phyloP scores from a whole-genome alignment of 371 early-diverging fungal genomes.

The Rhizopus stolonifer region DNA sequence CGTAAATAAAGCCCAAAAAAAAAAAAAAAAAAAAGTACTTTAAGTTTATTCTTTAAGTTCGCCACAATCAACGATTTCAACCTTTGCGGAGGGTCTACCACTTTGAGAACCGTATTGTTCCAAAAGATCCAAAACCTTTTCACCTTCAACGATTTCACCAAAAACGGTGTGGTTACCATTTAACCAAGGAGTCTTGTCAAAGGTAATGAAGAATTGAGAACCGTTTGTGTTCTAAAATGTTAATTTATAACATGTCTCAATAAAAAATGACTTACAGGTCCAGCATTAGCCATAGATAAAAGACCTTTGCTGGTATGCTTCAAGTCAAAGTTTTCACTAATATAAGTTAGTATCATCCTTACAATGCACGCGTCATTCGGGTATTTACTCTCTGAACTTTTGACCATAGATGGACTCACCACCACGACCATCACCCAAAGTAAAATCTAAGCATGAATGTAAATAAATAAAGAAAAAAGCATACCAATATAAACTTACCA shows the following conservation, averaged over 20 bases:
- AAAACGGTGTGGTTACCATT: conserved; percentile 87
- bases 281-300: conserved; percentile 98
- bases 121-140: conserved; percentile 78
- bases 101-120: conserved; percentile 71
- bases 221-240: conserved; percentile 85
- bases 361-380: too few relatives aligned
- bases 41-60: conserved; percentile 63
- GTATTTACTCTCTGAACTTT: conserved; percentile 89
- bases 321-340: conserved; percentile 92
- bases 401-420: conserved; percentile 93
- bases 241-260: not conserved
- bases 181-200: conserved; percentile 77
- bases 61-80: conserved; percentile 81
- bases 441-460: too few relatives aligned
- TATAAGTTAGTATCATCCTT: too few relatives aligned
- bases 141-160: conserved; percentile 85
- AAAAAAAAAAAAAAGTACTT: conserved; percentile 3
- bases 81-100: conserved; percentile 65
- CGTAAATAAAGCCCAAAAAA: conserved; percentile 6
- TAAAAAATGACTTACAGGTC: conserved; percentile 51
- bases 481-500: conserved; percentile 31
- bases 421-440: conserved; percentile 92
- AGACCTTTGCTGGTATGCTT: conserved; percentile 83
- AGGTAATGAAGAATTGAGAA: conserved; percentile 96
- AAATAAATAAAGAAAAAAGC: not conserved